phyloP scores from a whole-genome alignment of 176 grass and related monocot genomes.

The Hordeum vulgare region MorexV3_pseudomolecules_assembly NC_058520.1:68440566-68441065 shows the following conservation, averaged over 20 bases:
- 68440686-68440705: constrained; percentile 50
- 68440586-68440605: constrained; percentile 29
- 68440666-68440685: constrained; percentile 67
- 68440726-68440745: constrained; percentile 87
- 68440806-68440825: constrained; percentile 69
- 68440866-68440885: neutral
- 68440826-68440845: constrained; percentile 64
- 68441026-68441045: neutral
- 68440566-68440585: constrained; percentile 14
- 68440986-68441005: neutral
- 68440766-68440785: constrained; percentile 59
- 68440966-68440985: neutral
- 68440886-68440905: neutral
- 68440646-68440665: constrained; percentile 83
- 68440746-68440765: constrained; percentile 76
- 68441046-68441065: neutral
- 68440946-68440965: neutral
- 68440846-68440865: constrained; percentile 30
- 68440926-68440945: neutral
- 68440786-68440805: constrained; percentile 57
- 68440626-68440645: constrained; percentile 13
- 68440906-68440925: neutral
- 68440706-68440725: constrained; percentile 51
- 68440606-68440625: constrained; percentile 23
- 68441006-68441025: neutral